These are phyloP conservation scores for Solanum aculeatissimum DNA, from an alignment of 305 asterid genomes.

Conservation along the genomic window DNA sequence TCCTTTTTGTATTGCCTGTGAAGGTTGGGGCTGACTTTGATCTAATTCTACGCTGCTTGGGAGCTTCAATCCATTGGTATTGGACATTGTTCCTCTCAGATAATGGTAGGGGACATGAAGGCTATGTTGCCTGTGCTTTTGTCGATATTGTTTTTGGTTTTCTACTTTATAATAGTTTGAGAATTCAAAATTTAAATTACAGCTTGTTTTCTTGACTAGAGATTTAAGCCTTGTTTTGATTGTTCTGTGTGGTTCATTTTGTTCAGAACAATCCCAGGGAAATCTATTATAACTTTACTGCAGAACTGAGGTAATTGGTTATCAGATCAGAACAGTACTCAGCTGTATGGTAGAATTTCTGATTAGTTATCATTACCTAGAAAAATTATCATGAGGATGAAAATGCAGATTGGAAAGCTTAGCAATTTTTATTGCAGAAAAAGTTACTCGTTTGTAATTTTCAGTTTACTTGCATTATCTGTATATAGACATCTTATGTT, in stretches of 20 bases:
- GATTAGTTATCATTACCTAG: not conserved
- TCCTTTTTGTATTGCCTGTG: conserved; percentile 85
- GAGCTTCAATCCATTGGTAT: conserved; percentile 75
- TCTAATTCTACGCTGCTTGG: conserved; percentile 75
- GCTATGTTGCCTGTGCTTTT: conserved; percentile 30
- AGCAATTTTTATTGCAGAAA: not conserved
- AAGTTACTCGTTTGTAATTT: not conserved
- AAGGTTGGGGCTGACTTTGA: conserved; percentile 87
- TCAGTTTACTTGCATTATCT: not conserved
- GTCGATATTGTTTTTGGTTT: conserved; percentile 11
- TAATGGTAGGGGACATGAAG: conserved; percentile 62
- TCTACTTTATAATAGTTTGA: not conserved
- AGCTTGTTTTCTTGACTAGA: not conserved
- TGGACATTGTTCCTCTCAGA: conserved; percentile 66
- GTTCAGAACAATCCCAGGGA: conserved; percentile 3
- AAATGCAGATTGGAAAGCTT: not conserved
- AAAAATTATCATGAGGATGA: not conserved
- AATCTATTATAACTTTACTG: conserved; percentile 1
- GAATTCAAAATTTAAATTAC: not conserved
- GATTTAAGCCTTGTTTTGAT: not conserved
- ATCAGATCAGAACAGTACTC: not conserved
- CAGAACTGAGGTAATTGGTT: conserved; percentile 5
- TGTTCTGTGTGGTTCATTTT: conserved; percentile 5
- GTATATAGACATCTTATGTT: not conserved
- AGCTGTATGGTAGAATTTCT: not conserved